Evolutionary conservation across 169 alveolate genomes (phyloP), one percentile per base, ranked within the genome.

Genomic region (Plasmodium knowlesi): DNA sequence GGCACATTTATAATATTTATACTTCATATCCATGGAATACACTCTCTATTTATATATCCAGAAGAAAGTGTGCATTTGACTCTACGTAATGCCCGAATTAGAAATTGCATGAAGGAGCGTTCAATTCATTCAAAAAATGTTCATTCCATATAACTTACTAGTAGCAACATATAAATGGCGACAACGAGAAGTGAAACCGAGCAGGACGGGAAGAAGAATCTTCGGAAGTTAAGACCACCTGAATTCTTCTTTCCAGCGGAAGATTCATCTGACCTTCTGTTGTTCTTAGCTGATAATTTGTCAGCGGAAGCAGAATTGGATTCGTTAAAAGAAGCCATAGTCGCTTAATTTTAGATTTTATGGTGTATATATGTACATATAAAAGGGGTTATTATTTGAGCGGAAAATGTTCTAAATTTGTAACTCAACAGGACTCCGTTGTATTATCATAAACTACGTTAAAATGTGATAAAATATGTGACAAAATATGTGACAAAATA

Each of bases 261-360:
- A 46, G 67, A 78, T 41, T 78, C 19, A 0, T 78, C 54, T 28
- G 6, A 19, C 28, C 54, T 78, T 28, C 84, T 46, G 53, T 78
- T 78, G 41, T 78, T 41, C 10, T 78, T 78, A 78, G 84, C 71
- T 76, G 50, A 76, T 14, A 5, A 41, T 78, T 41, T 41, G 32
- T 30, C 67, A 76, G 84, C 84, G 14, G 32, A 78, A 32, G 10
- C 54, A 78, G 57, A 78, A 78, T 78, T 78, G 22, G 39, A 78
- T 34, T 46, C 22, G 16, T 41, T 37, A 78, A 32, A 78, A 41
- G 41, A 34, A 78, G 37, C 54, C 84, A 78, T 78, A 34, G 28
- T 78, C 54, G 46, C 19, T 41, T n/a, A 19, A 78, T 78, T 78
- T 37, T 39, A 22, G n/a, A 3, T 22, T 61, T 61, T 19, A 3